Evolutionary conservation across 768 basidiomycete genomes (phyloP).

Genomic region (Cystobasidium ongulense): DNA sequence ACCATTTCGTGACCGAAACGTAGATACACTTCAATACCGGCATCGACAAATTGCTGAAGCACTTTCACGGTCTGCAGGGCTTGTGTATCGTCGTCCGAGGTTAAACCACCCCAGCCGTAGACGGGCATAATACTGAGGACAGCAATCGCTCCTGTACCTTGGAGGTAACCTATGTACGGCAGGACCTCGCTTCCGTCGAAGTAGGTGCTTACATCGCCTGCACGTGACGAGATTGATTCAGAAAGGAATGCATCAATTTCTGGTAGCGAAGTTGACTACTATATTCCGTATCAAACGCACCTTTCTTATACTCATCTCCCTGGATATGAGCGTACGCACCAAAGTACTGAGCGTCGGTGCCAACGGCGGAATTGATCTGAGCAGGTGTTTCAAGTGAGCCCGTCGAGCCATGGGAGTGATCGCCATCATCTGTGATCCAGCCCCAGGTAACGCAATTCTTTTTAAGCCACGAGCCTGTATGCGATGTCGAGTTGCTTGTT

Average conservation of each 20-base stretch:
- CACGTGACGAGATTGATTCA: too few species aligned
- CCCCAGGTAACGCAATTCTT: not conserved
- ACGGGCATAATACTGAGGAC: slow-evolving; percentile 5
- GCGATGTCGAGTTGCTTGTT: not conserved
- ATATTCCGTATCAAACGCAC: not conserved
- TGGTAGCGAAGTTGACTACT: too few species aligned
- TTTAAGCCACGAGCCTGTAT: not conserved
- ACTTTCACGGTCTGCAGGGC: slow-evolving; percentile 11
- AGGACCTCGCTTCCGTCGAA: not conserved
- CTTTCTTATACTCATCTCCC: slow-evolving; percentile 2
- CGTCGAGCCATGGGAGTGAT: not conserved
- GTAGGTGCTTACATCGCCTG: not conserved
- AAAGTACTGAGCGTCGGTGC: not conserved
- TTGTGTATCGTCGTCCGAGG: slow-evolving; percentile 6
- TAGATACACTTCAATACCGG: slow-evolving; percentile 3
- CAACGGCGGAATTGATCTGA: not conserved
- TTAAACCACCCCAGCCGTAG: slow-evolving; percentile 15
- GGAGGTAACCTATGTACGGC: not conserved
- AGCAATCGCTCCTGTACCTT: not conserved
- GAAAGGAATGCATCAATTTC: too few species aligned
- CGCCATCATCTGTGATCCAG: slow-evolving; percentile 6
- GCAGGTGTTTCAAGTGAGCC: slow-evolving; percentile 2
- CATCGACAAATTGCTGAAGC: not conserved
- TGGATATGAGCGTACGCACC: not conserved
- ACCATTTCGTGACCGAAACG: slow-evolving; percentile 18